Evolutionary conservation across 108 stramenopile species (phyloP), one percentile per base, ranked within the genome.

Genomic region (Cyclotella baltica): DNA sequence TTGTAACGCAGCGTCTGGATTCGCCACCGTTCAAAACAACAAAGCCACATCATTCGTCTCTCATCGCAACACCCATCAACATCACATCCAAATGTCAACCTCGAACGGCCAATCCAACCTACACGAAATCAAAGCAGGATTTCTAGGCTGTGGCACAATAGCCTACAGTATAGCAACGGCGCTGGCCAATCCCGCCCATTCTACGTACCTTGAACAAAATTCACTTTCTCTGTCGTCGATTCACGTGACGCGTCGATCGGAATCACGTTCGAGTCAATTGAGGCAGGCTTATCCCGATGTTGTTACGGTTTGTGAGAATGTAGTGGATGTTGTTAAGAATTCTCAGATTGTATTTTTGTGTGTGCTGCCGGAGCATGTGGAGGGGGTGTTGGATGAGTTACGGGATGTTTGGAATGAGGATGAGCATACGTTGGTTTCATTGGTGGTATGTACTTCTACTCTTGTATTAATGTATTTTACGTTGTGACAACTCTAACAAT

Each of bases 121-220:
- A 1, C 75, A 72, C 5, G 30, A 29, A 36, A 67, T 82, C 35
- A 38, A 81, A 0, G 80, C 88, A 20, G 94, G 94, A 19, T 92
- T 95, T 72, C 37, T 92, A 33, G 94, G 94, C n/a, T 91, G 84
- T 61, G 94, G 94, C 19, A 95, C 94, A 11, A 92, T 95, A 61
- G 94, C 90, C 30, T 73, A 76, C 18, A 78, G 88, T 53, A 95
- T 95, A 52, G 94, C 89, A 25, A 89, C 76, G 2, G 90, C 88
- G 16, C 63, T 95, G 25, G 85, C 76, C 30, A 46, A 35, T 16
- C 53, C 67, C 19, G 50, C 33, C 6, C 72, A 72, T 38, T 70
- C 75, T 27, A 13, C 28, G 3, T 35, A 67, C 27, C 66, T 79
- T 28, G 53, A 70, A 30, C 48, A 50, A 2, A 29, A 63, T 50